Conservation (phyloP, 192 early-diverging fungal genomes). For the Borealophlyctis nickersoniae region DNA sequence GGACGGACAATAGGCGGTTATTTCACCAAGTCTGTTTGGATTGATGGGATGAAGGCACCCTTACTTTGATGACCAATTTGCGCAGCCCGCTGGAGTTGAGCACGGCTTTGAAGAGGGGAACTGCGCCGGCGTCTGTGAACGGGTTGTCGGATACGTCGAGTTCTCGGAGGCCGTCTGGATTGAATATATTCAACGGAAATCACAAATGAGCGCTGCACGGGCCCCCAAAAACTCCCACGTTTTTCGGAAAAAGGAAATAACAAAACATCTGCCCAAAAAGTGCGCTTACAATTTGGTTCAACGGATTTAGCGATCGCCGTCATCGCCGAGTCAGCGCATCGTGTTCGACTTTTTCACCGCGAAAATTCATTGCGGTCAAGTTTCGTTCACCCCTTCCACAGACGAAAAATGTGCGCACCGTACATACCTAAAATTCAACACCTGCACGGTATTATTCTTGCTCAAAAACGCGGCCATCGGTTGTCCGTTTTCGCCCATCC, state of each 20-base stretch:
- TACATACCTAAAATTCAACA: slow-evolving; percentile 35
- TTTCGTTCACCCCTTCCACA: background rate
- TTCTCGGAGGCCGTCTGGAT: slow-evolving; percentile 34
- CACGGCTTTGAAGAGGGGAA: slow-evolving; percentile 43
- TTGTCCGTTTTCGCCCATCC: slow-evolving; percentile 43
- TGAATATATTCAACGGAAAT: background rate
- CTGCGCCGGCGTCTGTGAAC: slow-evolving; percentile 33
- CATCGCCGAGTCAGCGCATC: slow-evolving; percentile 36
- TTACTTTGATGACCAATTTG: slow-evolving; percentile 30
- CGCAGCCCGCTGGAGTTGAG: slow-evolving; percentile 30
- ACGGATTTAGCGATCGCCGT: slow-evolving; percentile 33
- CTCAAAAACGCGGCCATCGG: slow-evolving; percentile 26
- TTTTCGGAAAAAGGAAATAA: no score
- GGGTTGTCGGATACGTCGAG: slow-evolving; percentile 50
- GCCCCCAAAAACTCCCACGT: no score
- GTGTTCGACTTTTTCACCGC: slow-evolving; percentile 27
- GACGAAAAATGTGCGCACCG: background rate
- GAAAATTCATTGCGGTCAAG: background rate
- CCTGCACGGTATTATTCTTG: slow-evolving; percentile 33
- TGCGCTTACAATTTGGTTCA: slow-evolving; percentile 43
- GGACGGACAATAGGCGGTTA: background rate
- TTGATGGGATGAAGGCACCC: background rate
- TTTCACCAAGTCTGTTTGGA: no score
- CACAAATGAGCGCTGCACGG: background rate
- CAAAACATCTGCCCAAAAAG: no score